Evolutionary conservation across 805 yeast genomes (phyloP).

Genomic region (Candida peoriensis): DNA sequence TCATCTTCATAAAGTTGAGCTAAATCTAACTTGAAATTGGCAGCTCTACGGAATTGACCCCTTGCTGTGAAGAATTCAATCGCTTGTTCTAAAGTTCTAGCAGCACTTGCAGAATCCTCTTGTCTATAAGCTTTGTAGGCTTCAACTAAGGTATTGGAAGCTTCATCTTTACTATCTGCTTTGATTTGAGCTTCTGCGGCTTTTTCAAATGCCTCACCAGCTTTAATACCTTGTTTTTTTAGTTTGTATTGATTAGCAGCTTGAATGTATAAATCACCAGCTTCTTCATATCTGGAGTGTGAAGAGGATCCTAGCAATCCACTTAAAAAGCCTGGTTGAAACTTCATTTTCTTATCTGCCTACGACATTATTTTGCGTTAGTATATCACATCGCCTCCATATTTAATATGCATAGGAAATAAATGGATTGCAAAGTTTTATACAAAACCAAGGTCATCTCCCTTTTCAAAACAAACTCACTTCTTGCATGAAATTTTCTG

Average conservation of each 20-base stretch:
- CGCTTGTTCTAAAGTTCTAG: constrained; percentile 69
- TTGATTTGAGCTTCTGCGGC: constrained; percentile 79
- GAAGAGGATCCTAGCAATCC: constrained; percentile 61
- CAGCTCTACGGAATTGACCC: constrained; percentile 96
- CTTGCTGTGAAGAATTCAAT: constrained; percentile 77
- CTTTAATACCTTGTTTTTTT: constrained; percentile 63
- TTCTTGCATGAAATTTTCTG: constrained; percentile 34
- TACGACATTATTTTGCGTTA: constrained; percentile 15
- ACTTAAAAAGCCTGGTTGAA: constrained; percentile 63
- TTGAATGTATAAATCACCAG: constrained; percentile 82
- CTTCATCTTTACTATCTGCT: constrained; percentile 81
- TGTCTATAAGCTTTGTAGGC: constrained; percentile 83
- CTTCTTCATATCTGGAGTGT: constrained; percentile 75
- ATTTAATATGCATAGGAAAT: neutral
- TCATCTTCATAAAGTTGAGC: constrained; percentile 82
- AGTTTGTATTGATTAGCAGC: constrained; percentile 90
- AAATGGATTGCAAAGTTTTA: neutral
- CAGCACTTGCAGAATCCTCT: constrained; percentile 72
- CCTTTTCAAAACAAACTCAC: constrained; percentile 20
- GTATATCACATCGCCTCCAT: neutral
- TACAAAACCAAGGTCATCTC: constrained; percentile 19
- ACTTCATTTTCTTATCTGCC: constrained; percentile 69
- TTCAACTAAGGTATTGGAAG: constrained; percentile 84
- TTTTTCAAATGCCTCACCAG: constrained; percentile 79
- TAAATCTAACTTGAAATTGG: constrained; percentile 86